These are phyloP conservation scores for Xylaria sp. DNA, from an alignment of 2,329 filamentous ascomycete species.

Conservation along the genomic window DNA sequence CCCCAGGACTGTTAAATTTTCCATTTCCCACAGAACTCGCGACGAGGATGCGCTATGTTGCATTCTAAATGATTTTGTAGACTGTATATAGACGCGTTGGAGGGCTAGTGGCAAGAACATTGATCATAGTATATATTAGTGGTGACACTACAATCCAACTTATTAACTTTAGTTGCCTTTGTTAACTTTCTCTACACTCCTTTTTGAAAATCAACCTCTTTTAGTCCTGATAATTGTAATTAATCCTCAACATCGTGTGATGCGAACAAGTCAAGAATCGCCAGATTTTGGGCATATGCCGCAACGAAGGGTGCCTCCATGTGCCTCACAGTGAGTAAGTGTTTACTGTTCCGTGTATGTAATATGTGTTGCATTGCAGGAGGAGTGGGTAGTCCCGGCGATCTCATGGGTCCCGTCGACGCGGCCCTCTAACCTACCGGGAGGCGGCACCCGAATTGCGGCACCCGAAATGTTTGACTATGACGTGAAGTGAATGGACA, in stretches of 20 bases:
- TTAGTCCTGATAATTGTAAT: background rate
- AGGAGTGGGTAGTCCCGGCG: background rate
- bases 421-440: background rate
- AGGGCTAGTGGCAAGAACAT: constrained; percentile 26
- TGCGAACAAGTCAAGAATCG: too few species aligned
- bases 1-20: constrained; percentile 16
- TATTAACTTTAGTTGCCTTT: constrained; percentile 21
- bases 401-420: background rate
- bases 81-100: constrained; percentile 34
- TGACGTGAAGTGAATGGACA: constrained; percentile 16
- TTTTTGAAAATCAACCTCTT: background rate
- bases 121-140: constrained; percentile 33
- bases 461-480: constrained; percentile 1
- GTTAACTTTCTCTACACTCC: constrained; percentile 3
- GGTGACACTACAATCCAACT: constrained; percentile 28
- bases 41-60: constrained; percentile 25
- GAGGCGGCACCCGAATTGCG: constrained; percentile 7
- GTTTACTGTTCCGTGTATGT: constrained; percentile 24
- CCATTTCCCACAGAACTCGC: constrained; percentile 19
- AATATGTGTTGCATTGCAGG: constrained; percentile 8
- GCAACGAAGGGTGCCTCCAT: background rate
- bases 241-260: background rate
- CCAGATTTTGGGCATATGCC: background rate
- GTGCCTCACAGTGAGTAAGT: background rate
- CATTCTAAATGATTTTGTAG: constrained; percentile 27